phyloP scores from a whole-genome alignment of 2,329 filamentous ascomycete species.

The Fusarium sp. region DNA sequence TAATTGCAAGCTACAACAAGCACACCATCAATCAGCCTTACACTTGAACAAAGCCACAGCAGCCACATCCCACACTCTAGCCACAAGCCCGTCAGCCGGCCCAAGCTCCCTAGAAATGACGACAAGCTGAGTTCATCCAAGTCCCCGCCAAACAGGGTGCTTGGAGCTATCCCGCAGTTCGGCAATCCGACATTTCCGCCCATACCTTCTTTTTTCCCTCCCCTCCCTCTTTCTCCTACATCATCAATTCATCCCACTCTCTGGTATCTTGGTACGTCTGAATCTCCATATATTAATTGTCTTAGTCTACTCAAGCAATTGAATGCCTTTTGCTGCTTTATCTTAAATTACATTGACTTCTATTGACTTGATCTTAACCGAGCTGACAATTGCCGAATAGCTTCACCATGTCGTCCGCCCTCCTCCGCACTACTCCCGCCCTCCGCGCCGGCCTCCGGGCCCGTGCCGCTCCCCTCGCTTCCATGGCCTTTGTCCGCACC shows the following conservation, averaged over 20 bases:
- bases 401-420: constrained; percentile 75
- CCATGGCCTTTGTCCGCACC: constrained; percentile 81
- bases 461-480: constrained; percentile 69
- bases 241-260: constrained; percentile 38
- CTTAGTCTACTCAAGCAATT: background rate
- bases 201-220: constrained; percentile 15
- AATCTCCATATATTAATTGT: background rate
- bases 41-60: background rate
- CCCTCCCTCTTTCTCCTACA: constrained; percentile 42
- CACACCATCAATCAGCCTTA: background rate
- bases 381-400: constrained; percentile 30
- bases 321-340: too few relatives aligned
- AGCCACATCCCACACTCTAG: constrained; percentile 14
- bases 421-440: constrained; percentile 78
- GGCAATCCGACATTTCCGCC: constrained; percentile 44
- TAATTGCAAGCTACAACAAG: background rate
- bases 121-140: constrained; percentile 45
- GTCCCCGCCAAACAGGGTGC: constrained; percentile 4
- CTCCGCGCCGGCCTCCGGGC: constrained; percentile 79
- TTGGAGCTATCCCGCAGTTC: constrained; percentile 29
- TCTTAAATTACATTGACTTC: too few relatives aligned
- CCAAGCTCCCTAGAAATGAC: constrained; percentile 42
- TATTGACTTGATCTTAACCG: background rate
- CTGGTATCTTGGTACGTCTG: background rate
- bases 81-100: constrained; percentile 15